Base-by-base conservation (phyloP, 2,329 filamentous ascomycete genomes). In the Phoma sp. region DNA sequence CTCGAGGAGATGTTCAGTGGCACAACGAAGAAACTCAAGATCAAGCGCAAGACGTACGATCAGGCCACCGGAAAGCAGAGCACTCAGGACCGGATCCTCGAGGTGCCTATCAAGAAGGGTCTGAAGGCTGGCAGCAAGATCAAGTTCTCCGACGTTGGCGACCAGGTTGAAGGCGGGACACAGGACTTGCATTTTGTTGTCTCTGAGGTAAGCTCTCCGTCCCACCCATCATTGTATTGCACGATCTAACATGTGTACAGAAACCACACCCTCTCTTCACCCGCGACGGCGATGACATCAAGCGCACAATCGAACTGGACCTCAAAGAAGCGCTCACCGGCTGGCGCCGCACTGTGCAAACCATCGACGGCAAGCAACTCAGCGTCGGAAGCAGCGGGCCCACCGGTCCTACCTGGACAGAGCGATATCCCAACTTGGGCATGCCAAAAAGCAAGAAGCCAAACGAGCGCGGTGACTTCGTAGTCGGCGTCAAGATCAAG, bases 81-180 rank as follows among this genome's bases (percentile, higher is more conserved):
- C 38, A 89, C 88, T 3, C 90, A 93, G 57, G 95, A 99, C 67
- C 90, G 93, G 69, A 91, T 97, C 14, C 80, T 99, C 27, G 92
- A 96, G 71, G 93, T 98, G 47, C 91, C 92, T 41, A 96, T 99
- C 78, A 98, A 97, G 79, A 88, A 91, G 5, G 95, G 95, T 55
- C 79, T 98, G 76, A 97, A 98, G 79, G 93, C 96, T 66, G 95
- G 95, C 27, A 96, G 91, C 70, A 99, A 98, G 82, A 96, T 99
- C 77, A 97, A 97, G 78, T 99, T 96, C 73, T 90, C 90, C 70
- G 92, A 93, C 37, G 93, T 99, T n/a, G 95, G 95, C 9, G 95
- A 99, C 75, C 93, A 98, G 74, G 92, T 96, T 58, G 95, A 98
- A 71, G 95, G 95, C 37, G 93, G 93, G 11, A 90, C 92, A 55